Conservation (phyloP, 345 rosid species). For the Gossypium herbaceum region DNA sequence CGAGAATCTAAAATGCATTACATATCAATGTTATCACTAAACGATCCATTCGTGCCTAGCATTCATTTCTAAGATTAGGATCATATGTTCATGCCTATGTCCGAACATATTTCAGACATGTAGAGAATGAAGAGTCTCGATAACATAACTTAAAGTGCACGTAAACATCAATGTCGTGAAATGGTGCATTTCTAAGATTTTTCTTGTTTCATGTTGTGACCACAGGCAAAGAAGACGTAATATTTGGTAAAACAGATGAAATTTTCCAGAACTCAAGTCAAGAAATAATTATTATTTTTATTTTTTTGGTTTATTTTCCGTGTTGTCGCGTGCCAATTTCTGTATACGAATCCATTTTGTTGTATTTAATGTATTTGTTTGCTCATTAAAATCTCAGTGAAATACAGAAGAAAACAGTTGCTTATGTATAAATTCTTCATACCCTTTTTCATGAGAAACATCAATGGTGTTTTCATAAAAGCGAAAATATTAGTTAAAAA, state of each 20-base stretch:
- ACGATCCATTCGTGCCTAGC: slow-evolving; percentile 6
- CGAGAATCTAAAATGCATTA: neutral
- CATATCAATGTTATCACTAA: neutral
- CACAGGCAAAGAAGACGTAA: slow-evolving; percentile 49
- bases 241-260: neutral
- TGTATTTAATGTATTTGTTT: neutral
- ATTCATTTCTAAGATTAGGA: neutral
- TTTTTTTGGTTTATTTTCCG: neutral
- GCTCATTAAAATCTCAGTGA: neutral
- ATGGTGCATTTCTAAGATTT: neutral
- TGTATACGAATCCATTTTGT: slow-evolving; percentile 5
- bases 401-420: slow-evolving; percentile 8
- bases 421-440: neutral
- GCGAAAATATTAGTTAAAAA: too few relatives aligned
- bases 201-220: neutral
- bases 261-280: neutral
- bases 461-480: neutral
- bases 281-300: neutral
- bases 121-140: neutral
- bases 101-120: neutral
- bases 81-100: neutral
- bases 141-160: neutral
- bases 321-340: neutral
- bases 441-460: neutral
- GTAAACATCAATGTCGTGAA: neutral